A percentile compares a stretch with the other conserved stretches of the same genome.
Evolutionary conservation across 352 stramenopile species (phyloP).

Genomic region (Phytophthora fragariaefolia): DNA sequence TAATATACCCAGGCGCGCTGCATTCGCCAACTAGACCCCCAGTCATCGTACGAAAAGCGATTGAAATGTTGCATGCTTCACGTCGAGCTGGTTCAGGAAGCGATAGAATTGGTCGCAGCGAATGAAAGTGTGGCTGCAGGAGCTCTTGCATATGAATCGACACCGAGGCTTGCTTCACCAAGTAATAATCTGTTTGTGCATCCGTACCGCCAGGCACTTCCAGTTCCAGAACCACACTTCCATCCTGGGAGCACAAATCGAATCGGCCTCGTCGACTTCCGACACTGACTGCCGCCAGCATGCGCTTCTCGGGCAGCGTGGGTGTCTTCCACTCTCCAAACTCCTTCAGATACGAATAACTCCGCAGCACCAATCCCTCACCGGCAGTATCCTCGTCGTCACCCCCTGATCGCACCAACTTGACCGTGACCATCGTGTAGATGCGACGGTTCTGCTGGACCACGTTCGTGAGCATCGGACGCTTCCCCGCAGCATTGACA

Average conservation of each 20-base stretch:
- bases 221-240: conserved; percentile 56
- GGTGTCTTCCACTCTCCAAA: conserved; percentile 60
- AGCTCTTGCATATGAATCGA: conserved; percentile 59
- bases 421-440: conserved; percentile 62
- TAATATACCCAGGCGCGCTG: conserved; percentile 17
- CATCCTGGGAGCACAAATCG: conserved; percentile 60
- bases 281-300: conserved; percentile 28
- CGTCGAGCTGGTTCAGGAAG: conserved; percentile 14
- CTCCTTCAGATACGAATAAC: conserved; percentile 64
- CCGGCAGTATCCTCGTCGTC: background rate
- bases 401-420: conserved; percentile 29
- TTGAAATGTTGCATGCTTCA: conserved; percentile 40
- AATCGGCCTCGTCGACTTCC: conserved; percentile 44
- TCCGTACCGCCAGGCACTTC: conserved; percentile 57
- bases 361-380: conserved; percentile 33
- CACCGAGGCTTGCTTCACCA: conserved; percentile 56
- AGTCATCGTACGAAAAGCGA: conserved; percentile 37
- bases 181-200: conserved; percentile 64
- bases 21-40: conserved; percentile 15
- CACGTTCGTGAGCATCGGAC: conserved; percentile 70
- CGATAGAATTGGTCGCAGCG: conserved; percentile 34
- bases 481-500: conserved; percentile 21
- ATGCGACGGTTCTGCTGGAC: conserved; percentile 56
- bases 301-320: conserved; percentile 43
- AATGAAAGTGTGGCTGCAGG: conserved; percentile 47